Percentiles rank a stretch among this genome's conserved stretches.
phyloP scores from a whole-genome alignment of 2,329 filamentous ascomycete species.

The Boeremia exigua region DNA sequence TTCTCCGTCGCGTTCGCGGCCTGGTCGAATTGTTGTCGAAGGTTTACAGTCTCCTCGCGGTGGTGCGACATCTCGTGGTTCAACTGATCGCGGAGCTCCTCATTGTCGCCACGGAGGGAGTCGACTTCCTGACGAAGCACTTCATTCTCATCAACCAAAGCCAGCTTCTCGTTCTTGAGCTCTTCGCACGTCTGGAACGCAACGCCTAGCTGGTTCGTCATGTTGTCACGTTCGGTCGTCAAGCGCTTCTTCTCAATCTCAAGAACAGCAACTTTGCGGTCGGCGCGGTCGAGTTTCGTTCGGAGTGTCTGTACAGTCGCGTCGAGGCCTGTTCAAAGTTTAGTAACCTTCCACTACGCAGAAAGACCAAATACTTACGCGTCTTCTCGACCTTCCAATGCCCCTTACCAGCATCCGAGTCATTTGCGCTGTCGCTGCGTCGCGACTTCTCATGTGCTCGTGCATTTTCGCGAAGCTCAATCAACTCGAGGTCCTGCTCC shows the following conservation, averaged over 20 bases:
- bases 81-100: constrained; percentile 41
- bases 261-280: constrained; percentile 66
- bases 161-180: constrained; percentile 54
- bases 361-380: constrained; percentile 53
- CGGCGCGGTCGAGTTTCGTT: constrained; percentile 66
- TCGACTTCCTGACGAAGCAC: constrained; percentile 47
- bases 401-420: constrained; percentile 52
- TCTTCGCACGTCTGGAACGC: constrained; percentile 65
- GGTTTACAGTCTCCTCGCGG: constrained; percentile 44
- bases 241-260: constrained; percentile 69
- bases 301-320: constrained; percentile 66
- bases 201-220: constrained; percentile 66
- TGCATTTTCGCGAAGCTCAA: constrained; percentile 56
- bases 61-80: constrained; percentile 42
- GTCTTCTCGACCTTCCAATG: constrained; percentile 59
- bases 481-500: constrained; percentile 60
- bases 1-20: constrained; percentile 42
- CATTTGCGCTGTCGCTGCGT: constrained; percentile 57
- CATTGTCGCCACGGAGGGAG: constrained; percentile 42
- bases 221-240: constrained; percentile 68
- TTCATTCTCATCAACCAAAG: constrained; percentile 44
- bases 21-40: constrained; percentile 42
- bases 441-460: constrained; percentile 49
- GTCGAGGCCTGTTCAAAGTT: constrained; percentile 59
- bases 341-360: constrained; percentile 11